A percentile compares a stretch with the other conserved stretches of the same genome.
phyloP scores from a whole-genome alignment of 805 yeast genomes.

The Zygosaccharomyces lentus region DNA sequence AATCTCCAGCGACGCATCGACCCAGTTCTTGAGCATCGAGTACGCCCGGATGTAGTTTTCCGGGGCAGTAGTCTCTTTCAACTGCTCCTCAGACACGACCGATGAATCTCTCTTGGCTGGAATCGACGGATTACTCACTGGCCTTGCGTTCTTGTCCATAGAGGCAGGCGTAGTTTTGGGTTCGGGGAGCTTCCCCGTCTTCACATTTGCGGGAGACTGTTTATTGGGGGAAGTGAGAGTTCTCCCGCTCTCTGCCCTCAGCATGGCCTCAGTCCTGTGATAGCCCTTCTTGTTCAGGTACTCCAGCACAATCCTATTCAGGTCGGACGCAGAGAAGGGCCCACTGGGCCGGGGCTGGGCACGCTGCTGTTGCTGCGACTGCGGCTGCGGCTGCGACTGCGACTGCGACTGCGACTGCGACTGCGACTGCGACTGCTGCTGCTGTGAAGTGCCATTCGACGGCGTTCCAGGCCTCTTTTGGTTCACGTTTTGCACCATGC shows the following conservation, averaged over 20 bases:
- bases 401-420: constrained; percentile 9
- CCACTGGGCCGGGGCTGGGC: constrained; percentile 23
- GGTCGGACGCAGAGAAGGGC: constrained; percentile 70
- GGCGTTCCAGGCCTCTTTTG: not conserved
- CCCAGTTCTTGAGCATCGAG: constrained; percentile 78
- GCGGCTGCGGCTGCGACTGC: constrained; percentile 8
- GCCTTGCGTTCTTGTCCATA: constrained; percentile 25
- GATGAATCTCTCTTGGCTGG: constrained; percentile 31
- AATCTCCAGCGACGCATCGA: constrained; percentile 83
- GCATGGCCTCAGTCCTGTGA: constrained; percentile 88
- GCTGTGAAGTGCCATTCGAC: not conserved
- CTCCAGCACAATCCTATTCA: constrained; percentile 88
- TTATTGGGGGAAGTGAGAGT: constrained; percentile 49
- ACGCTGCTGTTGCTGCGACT: constrained; percentile 11
- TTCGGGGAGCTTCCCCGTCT: constrained; percentile 36
- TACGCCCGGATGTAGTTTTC: constrained; percentile 77
- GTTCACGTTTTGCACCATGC: not conserved
- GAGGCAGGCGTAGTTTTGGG: constrained; percentile 34
- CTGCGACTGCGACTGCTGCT: constrained; percentile 10
- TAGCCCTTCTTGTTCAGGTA: constrained; percentile 92
- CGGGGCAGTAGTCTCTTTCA: constrained; percentile 41
- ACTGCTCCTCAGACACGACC: constrained; percentile 23
- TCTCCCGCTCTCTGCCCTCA: constrained; percentile 78
- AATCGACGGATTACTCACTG: constrained; percentile 33
- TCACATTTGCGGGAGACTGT: constrained; percentile 45